Conservation (phyloP, 164 flowering plant genomes). For the Cinnamomum micranthum region DNA sequence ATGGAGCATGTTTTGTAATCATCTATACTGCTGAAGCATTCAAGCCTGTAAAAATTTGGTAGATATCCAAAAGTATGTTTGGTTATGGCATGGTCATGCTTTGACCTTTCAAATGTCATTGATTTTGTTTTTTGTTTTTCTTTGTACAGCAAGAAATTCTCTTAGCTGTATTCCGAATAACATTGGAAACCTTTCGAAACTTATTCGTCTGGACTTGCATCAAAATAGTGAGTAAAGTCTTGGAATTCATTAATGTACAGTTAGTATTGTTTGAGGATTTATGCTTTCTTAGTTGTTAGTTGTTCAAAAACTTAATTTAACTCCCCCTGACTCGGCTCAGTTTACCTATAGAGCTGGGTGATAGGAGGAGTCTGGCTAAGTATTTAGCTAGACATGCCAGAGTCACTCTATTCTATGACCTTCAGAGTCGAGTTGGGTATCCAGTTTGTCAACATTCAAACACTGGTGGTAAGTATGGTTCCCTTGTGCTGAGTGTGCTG, state of each 20-base stretch:
- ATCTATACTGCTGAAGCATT: neutral
- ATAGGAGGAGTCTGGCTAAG: no score
- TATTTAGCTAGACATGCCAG: no score
- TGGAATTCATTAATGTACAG: neutral
- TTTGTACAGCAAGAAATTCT: constrained; percentile 69
- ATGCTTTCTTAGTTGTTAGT: neutral
- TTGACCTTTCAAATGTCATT: neutral
- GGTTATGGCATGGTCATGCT: neutral
- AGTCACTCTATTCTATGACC: no score
- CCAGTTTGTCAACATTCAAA: neutral
- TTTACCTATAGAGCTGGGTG: no score
- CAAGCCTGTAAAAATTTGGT: neutral
- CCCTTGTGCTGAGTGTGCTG: neutral
- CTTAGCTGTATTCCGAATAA: constrained; percentile 69
- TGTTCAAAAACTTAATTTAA: no score
- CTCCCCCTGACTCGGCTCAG: no score
- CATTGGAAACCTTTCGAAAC: constrained; percentile 75
- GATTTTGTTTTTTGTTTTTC: constrained; percentile 1
- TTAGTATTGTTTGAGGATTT: neutral
- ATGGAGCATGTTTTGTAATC: neutral
- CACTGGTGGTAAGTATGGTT: neutral
- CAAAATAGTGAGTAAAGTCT: constrained; percentile 74
- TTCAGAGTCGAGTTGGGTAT: no score
- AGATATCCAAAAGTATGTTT: neutral
- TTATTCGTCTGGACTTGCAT: constrained; percentile 83